A percentile compares a stretch with the other conserved stretches of the same genome.
These are phyloP conservation scores for Cryptosporidium parvum DNA, from an alignment of 169 alveolate genomes.

Conservation along the genomic window DNA sequence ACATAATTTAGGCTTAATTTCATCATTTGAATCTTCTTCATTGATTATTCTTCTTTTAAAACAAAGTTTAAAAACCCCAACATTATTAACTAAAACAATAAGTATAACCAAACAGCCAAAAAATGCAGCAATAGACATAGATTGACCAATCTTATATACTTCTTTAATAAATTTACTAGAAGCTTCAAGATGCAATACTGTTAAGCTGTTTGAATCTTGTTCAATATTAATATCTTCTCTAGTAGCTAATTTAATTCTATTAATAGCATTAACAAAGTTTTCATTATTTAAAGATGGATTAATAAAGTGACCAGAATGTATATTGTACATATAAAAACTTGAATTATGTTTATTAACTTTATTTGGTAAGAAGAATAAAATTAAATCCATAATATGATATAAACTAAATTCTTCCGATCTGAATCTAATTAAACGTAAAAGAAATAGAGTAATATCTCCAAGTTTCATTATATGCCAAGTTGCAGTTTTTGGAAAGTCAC, in stretches of 20 bases:
- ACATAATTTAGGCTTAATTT: constrained; percentile 9
- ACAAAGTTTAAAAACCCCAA: constrained; percentile 67
- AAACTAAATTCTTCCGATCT: constrained; percentile 55
- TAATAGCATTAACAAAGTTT: constrained; percentile 9
- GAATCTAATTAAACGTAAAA: constrained; percentile 38
- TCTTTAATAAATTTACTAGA: constrained; percentile 67
- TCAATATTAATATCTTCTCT: constrained; percentile 2
- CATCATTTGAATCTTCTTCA: not conserved
- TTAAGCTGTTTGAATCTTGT: not conserved
- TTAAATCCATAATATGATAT: constrained; percentile 6
- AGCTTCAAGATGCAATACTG: constrained; percentile 64
- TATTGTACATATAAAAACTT: constrained; percentile 62
- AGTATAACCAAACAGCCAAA: constrained; percentile 63
- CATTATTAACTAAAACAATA: constrained; percentile 63
- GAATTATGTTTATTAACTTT: constrained; percentile 6
- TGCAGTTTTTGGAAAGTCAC: constrained; percentile 43
- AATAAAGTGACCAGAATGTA: constrained; percentile 64
- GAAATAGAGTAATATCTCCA: constrained; percentile 57
- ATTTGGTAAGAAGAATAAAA: constrained; percentile 20
- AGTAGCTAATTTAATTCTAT: constrained; percentile 28
- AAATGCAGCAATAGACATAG: constrained; percentile 72
- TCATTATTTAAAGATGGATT: not conserved
- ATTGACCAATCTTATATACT: constrained; percentile 72
- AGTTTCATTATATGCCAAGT: constrained; percentile 68
- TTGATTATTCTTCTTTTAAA: constrained; percentile 35